Base-by-base conservation (phyloP, 2,329 filamentous ascomycete genomes). In the Diaporthe ampelina region DNA sequence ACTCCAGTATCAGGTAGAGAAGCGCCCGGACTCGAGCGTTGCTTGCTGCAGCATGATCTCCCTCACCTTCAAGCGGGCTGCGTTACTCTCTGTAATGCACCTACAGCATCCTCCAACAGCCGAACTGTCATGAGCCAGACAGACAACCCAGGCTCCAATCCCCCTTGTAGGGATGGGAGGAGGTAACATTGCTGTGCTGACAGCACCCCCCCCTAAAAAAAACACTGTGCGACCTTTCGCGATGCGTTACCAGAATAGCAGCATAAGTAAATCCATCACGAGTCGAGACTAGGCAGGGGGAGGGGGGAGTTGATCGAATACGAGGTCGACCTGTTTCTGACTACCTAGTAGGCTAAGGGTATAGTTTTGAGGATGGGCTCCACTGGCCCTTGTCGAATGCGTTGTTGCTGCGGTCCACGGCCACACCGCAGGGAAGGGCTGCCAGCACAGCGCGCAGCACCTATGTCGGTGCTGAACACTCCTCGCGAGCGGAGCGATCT, bases 261-360 rank as follows among this genome's bases (percentile, higher is more conserved):
- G 29, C 29, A 67, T 4, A 15, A 21, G 29, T 21, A 26, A 6
- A 52, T 17, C 19, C 15, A 9, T 45, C 17, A 29, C 11, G n/a
- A 24, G 32, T n/a, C 24, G 21, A 52, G 3, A 52, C 11, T 52
- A 13, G 29, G 17, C 50, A 13, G 61, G 29, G 29, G 5, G 26
- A 24, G 10, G 43, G 40, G 17, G 9, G 8, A 32, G 21, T 45
- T 10, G 10, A 45, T 37, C 26, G 45, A 52, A 67, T 67, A 67
- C 61, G 61, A 67, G 61, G 45, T 52, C 29, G 21, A 32, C 61
- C 61, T 67, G 32, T 52, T 67, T 52, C 61, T 67, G 61, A 29
- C 61, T 24, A 68, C n/a, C n/a, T n/a, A n/a, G n/a, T n/a, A n/a
- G 45, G 45, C 63, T 17, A 21, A 37, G n/a, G 29, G 29, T 35